Evolutionary conservation across 345 rosid genomes (phyloP).

Genomic region (Erodium maritimum): DNA sequence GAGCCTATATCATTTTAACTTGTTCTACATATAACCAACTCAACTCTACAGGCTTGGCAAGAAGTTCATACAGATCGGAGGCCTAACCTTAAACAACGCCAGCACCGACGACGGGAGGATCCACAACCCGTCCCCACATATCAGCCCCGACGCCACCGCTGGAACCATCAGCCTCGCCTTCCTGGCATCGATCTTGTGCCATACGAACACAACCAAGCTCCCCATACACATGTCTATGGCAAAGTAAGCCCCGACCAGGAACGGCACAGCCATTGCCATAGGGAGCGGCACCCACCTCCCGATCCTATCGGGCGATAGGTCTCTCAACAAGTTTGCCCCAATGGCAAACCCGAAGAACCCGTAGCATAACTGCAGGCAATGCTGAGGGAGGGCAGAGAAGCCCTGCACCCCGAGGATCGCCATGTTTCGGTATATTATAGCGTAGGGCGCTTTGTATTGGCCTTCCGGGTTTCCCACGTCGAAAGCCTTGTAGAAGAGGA

Average conservation of each 20-base stretch:
- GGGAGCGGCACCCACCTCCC: slow-evolving; percentile 76
- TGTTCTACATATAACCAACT: too few relatives aligned
- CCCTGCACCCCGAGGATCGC: slow-evolving; percentile 82
- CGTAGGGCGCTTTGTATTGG: slow-evolving; percentile 85
- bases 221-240: slow-evolving; percentile 73
- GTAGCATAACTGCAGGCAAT: slow-evolving; percentile 67
- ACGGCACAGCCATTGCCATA: slow-evolving; percentile 94
- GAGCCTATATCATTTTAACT: too few relatives aligned
- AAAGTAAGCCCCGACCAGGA: slow-evolving; percentile 71
- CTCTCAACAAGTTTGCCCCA: slow-evolving; percentile 43
- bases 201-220: slow-evolving; percentile 37
- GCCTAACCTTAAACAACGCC: slow-evolving; percentile 47
- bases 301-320: slow-evolving; percentile 26
- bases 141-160: slow-evolving; percentile 72
- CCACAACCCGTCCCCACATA: slow-evolving; percentile 86
- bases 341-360: slow-evolving; percentile 63
- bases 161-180: slow-evolving; percentile 58
- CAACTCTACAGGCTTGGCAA: slow-evolving; percentile 14
- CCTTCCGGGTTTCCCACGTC: slow-evolving; percentile 88
- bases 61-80: slow-evolving; percentile 69
- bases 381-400: slow-evolving; percentile 66
- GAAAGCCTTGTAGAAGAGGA: slow-evolving; percentile 71
- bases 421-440: slow-evolving; percentile 74
- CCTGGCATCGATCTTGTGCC: slow-evolving; percentile 24
- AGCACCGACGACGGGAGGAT: slow-evolving; percentile 65